Conservation (phyloP, 345 rosid genomes). For the rapeseed (Brassica napus) region DNA sequence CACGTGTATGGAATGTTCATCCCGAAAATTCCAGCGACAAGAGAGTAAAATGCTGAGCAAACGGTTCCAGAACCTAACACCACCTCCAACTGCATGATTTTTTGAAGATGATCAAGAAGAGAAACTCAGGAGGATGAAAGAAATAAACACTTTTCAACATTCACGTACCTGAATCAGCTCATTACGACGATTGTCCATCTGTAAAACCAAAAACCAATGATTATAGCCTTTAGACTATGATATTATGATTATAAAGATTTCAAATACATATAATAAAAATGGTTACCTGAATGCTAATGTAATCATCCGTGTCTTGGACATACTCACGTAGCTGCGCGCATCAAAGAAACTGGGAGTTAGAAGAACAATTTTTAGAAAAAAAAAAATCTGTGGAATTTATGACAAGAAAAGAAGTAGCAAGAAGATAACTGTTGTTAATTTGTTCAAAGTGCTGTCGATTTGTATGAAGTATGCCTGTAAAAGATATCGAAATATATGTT, state of each 20-base stretch:
- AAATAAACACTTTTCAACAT: not conserved
- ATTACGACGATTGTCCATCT: slow-evolving; percentile 98
- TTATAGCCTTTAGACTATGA: not conserved
- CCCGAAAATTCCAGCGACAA: slow-evolving; percentile 87
- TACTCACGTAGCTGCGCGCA: slow-evolving; percentile 84
- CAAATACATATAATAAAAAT: slow-evolving; percentile 10
- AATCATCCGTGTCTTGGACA: slow-evolving; percentile 94
- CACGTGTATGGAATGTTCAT: slow-evolving; percentile 93
- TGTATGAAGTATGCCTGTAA: slow-evolving; percentile 78
- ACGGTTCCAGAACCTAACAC: slow-evolving; percentile 78
- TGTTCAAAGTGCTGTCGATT: slow-evolving; percentile 90
- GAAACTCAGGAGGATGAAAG: not conserved
- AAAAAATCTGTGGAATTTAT: not conserved
- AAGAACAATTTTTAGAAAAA: not conserved
- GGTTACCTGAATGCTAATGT: slow-evolving; percentile 88
- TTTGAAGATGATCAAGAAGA: slow-evolving; percentile 12
- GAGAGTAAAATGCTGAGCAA: slow-evolving; percentile 59
- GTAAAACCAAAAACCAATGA: slow-evolving; percentile 25
- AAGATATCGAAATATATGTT: not conserved
- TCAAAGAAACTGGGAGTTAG: slow-evolving; percentile 15
- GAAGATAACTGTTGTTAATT: slow-evolving; percentile 63
- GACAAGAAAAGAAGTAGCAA: not conserved
- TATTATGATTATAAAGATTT: not conserved
- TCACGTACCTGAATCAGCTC: slow-evolving; percentile 83
- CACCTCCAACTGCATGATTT: slow-evolving; percentile 68